A percentile compares a stretch with the other conserved stretches of the same genome.
Evolutionary conservation across 441 rosid genomes (phyloP).

Genomic region (Erodium texanum): DNA sequence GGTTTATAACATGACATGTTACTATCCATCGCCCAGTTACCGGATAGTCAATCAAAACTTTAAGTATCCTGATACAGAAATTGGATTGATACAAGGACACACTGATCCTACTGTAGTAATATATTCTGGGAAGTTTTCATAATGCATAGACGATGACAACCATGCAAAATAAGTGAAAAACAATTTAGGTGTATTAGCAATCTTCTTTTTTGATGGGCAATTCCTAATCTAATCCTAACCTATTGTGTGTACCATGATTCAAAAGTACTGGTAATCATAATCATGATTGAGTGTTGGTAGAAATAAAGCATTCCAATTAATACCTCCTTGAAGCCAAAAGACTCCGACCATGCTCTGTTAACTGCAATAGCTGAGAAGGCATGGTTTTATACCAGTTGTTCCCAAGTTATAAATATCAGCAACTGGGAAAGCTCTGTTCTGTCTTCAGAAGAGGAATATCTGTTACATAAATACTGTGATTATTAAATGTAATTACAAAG

Average conservation of each 20-base stretch:
- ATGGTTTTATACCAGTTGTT: conserved; percentile 33
- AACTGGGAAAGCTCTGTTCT: conserved; percentile 23
- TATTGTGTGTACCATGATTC: too few species aligned
- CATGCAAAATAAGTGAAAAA: background rate
- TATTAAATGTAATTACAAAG: background rate
- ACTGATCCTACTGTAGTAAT: background rate
- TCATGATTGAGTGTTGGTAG: background rate
- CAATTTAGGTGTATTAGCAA: background rate
- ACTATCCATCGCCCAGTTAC: background rate
- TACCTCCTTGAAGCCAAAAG: conserved; percentile 78
- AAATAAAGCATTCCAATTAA: conserved; percentile 11
- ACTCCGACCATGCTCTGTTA: conserved; percentile 82
- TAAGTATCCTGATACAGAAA: background rate
- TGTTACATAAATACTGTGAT: conserved; percentile 15
- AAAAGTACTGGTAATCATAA: background rate
- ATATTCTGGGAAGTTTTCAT: background rate
- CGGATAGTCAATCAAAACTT: background rate
- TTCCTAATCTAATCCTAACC: too few species aligned
- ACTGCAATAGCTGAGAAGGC: conserved; percentile 85
- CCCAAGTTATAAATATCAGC: conserved; percentile 22
- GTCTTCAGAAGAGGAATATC: conserved; percentile 25
- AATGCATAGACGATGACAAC: background rate
- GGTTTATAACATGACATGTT: background rate
- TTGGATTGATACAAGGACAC: background rate
- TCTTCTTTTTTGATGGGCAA: too few species aligned